Evolutionary conservation across 1,284 basidiomycete genomes (phyloP).

Genomic region (Fomitopsis schrenkii): DNA sequence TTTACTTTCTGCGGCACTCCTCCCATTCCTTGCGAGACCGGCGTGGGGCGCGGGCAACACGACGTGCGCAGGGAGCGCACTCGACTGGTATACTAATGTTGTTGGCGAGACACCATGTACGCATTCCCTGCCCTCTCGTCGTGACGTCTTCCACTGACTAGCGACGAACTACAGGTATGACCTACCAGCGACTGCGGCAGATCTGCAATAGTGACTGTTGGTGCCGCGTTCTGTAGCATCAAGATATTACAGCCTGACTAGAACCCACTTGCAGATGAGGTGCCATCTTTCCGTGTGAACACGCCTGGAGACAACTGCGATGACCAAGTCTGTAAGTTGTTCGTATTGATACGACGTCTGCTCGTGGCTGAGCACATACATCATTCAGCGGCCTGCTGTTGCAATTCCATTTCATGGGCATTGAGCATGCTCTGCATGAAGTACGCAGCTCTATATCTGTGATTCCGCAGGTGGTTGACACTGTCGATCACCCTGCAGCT

Average conservation of each 20-base stretch:
- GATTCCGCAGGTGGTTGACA: background rate
- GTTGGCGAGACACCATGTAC: constrained; percentile 2
- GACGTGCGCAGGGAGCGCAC: background rate
- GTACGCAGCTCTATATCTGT: background rate
- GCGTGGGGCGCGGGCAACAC: background rate
- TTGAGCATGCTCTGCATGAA: constrained; percentile 20
- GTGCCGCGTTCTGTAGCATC: background rate
- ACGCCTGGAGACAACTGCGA: constrained; percentile 16
- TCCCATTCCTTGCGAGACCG: background rate
- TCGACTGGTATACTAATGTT: background rate
- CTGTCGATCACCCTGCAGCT: constrained; percentile 3
- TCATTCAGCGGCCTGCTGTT: constrained; percentile 13
- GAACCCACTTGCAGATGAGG: constrained; percentile 8
- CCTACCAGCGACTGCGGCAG: constrained; percentile 5
- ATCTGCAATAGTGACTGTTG: constrained; percentile 4
- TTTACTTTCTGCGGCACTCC: background rate
- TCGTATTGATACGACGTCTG: background rate
- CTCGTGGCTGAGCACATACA: background rate
- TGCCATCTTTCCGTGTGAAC: constrained; percentile 5
- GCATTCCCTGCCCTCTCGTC: background rate
- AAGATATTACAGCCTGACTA: background rate
- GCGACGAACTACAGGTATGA: background rate
- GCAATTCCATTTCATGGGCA: constrained; percentile 15
- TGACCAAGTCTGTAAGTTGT: constrained; percentile 14
- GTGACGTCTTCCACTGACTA: background rate